These are phyloP conservation scores for Eimeria nieschulzi DNA, from an alignment of 169 alveolate species.

Conservation along the genomic window DNA sequence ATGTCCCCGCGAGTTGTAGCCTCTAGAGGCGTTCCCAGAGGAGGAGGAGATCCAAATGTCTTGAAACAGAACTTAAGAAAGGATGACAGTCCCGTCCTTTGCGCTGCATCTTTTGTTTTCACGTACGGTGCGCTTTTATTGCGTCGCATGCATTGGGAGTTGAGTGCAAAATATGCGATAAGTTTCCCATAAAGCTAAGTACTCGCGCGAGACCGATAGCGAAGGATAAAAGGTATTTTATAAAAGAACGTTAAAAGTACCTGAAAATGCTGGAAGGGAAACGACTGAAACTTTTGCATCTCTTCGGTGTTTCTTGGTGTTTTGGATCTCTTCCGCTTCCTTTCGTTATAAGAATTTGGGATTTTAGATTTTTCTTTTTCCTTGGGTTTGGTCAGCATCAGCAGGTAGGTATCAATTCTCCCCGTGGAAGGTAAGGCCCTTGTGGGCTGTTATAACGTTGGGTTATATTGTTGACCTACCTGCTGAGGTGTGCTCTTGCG, in stretches of 20 bases:
- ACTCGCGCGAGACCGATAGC: conserved; percentile 93
- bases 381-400: conserved; percentile 17
- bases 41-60: conserved; percentile 75
- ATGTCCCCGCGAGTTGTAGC: conserved; percentile 82
- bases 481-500: not conserved
- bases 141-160: conserved; percentile 85
- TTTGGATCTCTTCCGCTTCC: not conserved
- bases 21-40: conserved; percentile 81
- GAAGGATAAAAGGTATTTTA: too few relatives aligned
- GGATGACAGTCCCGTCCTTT: conserved; percentile 51
- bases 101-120: conserved; percentile 16
- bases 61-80: conserved; percentile 39
- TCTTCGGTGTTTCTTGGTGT: not conserved
- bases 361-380: not conserved
- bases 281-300: conserved; percentile 85
- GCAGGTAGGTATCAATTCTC: not conserved
- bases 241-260: conserved; percentile 91
- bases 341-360: not conserved
- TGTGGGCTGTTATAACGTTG: conserved; percentile 1
- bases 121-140: conserved; percentile 44
- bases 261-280: conserved; percentile 91
- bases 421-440: not conserved
- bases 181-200: conserved; percentile 90
- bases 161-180: conserved; percentile 91
- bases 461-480: not conserved